A percentile compares a stretch with the other conserved stretches of the same genome.
Conservation (phyloP, 2,329 filamentous ascomycete species). For the Fusarium zealandicum region DNA sequence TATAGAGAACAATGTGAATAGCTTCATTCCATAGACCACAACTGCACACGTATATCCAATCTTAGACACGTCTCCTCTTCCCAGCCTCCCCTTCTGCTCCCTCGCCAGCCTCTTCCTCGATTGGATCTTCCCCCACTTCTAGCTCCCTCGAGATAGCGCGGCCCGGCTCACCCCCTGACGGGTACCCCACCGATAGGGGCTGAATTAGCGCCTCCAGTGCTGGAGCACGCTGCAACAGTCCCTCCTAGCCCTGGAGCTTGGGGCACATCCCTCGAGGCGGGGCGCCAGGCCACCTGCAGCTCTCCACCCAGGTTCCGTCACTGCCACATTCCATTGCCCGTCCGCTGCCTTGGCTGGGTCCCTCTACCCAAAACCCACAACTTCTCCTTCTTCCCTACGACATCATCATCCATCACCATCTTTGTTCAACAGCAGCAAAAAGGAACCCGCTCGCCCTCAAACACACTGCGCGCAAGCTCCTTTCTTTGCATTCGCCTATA, state of each 20-base stretch:
- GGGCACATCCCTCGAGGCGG: slow-evolving; percentile 26
- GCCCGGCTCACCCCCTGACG: slow-evolving; percentile 4
- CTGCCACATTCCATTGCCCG: slow-evolving; percentile 30
- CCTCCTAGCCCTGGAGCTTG: slow-evolving; percentile 28
- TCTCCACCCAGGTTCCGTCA: slow-evolving; percentile 19
- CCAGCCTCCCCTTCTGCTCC: slow-evolving; percentile 11
- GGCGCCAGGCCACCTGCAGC: background rate
- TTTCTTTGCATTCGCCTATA: slow-evolving; percentile 2
- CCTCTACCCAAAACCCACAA: slow-evolving; percentile 24
- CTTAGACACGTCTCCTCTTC: slow-evolving; percentile 19
- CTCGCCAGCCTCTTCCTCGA: background rate
- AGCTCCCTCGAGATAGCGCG: slow-evolving; percentile 23
- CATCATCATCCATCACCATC: slow-evolving; percentile 29
- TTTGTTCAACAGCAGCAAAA: slow-evolving; percentile 5
- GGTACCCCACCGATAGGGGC: slow-evolving; percentile 16
- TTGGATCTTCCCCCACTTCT: slow-evolving; percentile 3
- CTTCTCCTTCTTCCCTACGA: slow-evolving; percentile 21
- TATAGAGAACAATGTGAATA: background rate
- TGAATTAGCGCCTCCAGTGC: slow-evolving; percentile 19
- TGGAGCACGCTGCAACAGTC: slow-evolving; percentile 27
- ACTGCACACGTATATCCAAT: background rate
- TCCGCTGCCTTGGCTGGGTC: slow-evolving; percentile 29
- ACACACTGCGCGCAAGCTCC: slow-evolving; percentile 2
- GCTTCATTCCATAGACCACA: background rate
- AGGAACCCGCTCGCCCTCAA: slow-evolving; percentile 1